Conservation (phyloP, 2,329 filamentous ascomycete genomes). For the Penicillium sp. region DNA sequence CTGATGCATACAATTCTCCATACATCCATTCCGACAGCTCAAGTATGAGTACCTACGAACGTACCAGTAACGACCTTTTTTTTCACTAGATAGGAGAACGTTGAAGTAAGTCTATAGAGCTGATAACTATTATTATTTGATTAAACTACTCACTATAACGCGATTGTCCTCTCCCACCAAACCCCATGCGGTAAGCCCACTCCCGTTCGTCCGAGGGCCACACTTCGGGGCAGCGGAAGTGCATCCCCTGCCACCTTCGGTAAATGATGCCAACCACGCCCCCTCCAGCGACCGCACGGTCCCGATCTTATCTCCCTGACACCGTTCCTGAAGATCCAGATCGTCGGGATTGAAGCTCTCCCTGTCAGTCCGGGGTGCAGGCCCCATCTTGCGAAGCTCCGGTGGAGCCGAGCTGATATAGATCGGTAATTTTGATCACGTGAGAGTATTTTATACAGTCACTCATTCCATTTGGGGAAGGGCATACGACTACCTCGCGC, state of each 20-base stretch:
- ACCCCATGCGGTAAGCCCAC: background rate
- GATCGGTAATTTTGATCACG: constrained; percentile 17
- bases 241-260: constrained; percentile 6
- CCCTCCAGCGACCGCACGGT: constrained; percentile 17
- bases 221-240: constrained; percentile 21
- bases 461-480: background rate
- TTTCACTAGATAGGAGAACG: no score
- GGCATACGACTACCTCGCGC: no score
- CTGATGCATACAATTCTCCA: no score
- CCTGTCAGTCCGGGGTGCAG: constrained; percentile 23
- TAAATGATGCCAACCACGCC: constrained; percentile 3
- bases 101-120: no score
- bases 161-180: no score
- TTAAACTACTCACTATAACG: no score
- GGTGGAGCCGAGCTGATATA: constrained; percentile 19
- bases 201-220: constrained; percentile 18
- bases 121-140: no score
- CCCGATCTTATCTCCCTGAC: constrained; percentile 17
- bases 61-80: no score
- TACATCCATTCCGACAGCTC: no score
- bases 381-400: constrained; percentile 15
- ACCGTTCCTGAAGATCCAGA: constrained; percentile 13
- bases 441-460: background rate
- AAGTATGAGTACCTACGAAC: no score
- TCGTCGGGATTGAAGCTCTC: constrained; percentile 5